These are phyloP conservation scores for Colletotrichum cordylinicola DNA, from an alignment of 2,329 filamentous ascomycete genomes.

Conservation along the genomic window DNA sequence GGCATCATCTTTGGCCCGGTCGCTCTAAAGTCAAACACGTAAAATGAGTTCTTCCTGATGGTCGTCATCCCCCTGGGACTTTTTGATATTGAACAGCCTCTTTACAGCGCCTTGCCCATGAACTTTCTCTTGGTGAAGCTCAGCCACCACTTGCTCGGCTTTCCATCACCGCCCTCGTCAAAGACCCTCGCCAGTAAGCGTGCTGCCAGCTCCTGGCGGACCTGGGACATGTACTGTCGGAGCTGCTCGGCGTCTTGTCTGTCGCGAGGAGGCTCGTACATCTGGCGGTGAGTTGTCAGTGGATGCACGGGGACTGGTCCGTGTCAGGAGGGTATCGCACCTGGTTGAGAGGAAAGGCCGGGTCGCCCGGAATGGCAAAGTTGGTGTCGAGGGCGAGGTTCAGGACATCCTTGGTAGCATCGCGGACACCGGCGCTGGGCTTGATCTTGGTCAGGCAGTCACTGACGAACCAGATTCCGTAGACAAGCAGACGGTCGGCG, in stretches of 20 bases:
- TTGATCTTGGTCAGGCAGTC: constrained; percentile 90
- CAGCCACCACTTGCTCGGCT: constrained; percentile 89
- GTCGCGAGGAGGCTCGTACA: constrained; percentile 88
- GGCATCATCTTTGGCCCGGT: constrained; percentile 9
- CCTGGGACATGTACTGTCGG: constrained; percentile 88
- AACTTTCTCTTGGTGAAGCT: constrained; percentile 99
- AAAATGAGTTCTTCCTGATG: background rate
- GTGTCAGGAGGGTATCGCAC: constrained; percentile 39
- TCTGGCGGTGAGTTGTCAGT: constrained; percentile 46
- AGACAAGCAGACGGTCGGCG: constrained; percentile 92
- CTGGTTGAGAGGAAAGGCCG: constrained; percentile 92
- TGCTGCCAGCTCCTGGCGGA: constrained; percentile 87
- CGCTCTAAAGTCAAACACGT: constrained; percentile 13
- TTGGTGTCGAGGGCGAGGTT: constrained; percentile 91
- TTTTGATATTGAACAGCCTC: background rate
- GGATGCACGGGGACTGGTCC: background rate
- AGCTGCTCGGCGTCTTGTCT: constrained; percentile 89
- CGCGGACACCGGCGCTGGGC: constrained; percentile 67
- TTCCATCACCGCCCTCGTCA: constrained; percentile 74
- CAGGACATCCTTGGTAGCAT: constrained; percentile 76
- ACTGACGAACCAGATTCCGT: constrained; percentile 93
- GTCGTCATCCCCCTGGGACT: background rate
- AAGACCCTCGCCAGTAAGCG: constrained; percentile 88
- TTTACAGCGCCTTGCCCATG: constrained; percentile 90
- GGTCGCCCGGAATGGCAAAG: constrained; percentile 94